These are phyloP conservation scores for Pseudogymnoascus sp. DNA, from an alignment of 2,329 filamentous ascomycete genomes.

Conservation along the genomic window DNA sequence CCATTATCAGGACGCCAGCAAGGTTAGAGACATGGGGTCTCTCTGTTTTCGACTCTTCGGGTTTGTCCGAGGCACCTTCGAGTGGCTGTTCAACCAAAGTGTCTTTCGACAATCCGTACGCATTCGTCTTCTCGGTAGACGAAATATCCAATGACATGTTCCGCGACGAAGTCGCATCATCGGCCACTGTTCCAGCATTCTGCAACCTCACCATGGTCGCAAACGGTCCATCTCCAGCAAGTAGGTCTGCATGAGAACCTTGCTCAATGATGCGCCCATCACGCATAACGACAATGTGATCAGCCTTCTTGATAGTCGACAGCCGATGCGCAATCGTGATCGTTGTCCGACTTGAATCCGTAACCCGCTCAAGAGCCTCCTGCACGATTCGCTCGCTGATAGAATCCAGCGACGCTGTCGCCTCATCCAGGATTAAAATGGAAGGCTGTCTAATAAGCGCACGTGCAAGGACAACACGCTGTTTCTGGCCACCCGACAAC, in stretches of 20 bases:
- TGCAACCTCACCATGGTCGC: conserved; percentile 10
- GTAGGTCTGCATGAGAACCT: conserved; percentile 29
- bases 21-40: conserved; percentile 20
- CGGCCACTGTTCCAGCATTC: conserved; percentile 14
- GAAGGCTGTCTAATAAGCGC: conserved; percentile 49
- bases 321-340: conserved; percentile 36
- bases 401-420: conserved; percentile 53
- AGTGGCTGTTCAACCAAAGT: conserved; percentile 11
- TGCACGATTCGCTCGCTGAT: conserved; percentile 50
- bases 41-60: conserved; percentile 12
- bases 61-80: conserved; percentile 41
- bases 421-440: conserved; percentile 54
- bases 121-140: conserved; percentile 1
- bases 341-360: conserved; percentile 30
- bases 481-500: conserved; percentile 50
- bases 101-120: conserved; percentile 15
- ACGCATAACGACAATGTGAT: conserved; percentile 35
- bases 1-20: conserved; percentile 20
- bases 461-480: conserved; percentile 51
- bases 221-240: conserved; percentile 28
- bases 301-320: conserved; percentile 33
- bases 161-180: conserved; percentile 27
- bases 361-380: conserved; percentile 27
- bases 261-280: conserved; percentile 33
- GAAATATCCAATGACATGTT: conserved; percentile 4